Conservation (phyloP, 2,329 filamentous ascomycete species). For the Corinectria fuckeliana region DNA sequence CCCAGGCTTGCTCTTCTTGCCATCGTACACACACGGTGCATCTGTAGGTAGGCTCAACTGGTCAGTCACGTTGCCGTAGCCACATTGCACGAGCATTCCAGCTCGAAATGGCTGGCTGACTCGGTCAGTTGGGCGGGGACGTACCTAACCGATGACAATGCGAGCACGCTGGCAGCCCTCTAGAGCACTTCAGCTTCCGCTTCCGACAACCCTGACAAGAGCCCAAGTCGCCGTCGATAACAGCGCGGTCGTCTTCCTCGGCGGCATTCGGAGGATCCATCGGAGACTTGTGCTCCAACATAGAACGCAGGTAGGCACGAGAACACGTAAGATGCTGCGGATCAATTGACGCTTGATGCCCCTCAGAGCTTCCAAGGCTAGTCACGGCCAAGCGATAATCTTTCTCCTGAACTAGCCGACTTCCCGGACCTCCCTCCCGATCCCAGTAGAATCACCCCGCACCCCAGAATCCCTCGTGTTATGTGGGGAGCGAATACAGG, state of each 20-base stretch:
- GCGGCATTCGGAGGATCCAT: neutral
- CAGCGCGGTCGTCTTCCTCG: neutral
- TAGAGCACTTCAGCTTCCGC: constrained; percentile 30
- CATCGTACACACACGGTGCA: constrained; percentile 17
- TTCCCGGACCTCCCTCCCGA: neutral
- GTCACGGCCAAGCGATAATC: neutral
- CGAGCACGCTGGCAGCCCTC: constrained; percentile 29
- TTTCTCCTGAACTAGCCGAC: no score
- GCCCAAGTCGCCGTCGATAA: neutral
- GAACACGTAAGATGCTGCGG: neutral
- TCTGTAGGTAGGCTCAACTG: neutral
- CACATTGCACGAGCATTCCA: neutral
- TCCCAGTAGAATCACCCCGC: constrained; percentile 5
- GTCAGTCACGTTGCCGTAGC: neutral
- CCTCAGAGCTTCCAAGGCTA: neutral
- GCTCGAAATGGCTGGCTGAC: neutral
- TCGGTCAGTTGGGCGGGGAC: neutral
- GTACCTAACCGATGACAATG: constrained; percentile 29
- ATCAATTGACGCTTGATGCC: no score
- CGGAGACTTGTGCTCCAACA: neutral
- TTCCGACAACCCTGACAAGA: constrained; percentile 32
- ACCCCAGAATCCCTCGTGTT: constrained; percentile 1
- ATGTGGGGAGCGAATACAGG: neutral
- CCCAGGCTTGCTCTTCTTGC: constrained; percentile 21
- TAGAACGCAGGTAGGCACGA: neutral